Evolutionary conservation across 177 flowering plant genomes (phyloP).

Genomic region (Telopea speciosissima): DNA sequence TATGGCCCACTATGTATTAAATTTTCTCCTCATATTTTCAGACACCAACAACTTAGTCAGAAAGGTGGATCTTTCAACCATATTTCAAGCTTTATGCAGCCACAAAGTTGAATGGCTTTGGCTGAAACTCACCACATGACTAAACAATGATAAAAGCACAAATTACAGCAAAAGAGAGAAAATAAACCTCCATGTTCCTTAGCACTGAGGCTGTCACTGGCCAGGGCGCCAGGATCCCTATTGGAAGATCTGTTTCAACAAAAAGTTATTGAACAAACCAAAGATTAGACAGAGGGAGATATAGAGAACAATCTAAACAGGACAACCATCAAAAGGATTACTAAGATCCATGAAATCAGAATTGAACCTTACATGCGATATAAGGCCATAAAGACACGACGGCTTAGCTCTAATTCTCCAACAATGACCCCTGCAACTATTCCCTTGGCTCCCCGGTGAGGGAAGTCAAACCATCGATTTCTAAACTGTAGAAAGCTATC

Average conservation of each 20-base stretch:
- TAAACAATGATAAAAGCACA: too few species aligned
- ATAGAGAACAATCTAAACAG: background rate
- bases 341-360: slow-evolving; percentile 1
- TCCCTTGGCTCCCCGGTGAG: slow-evolving; percentile 70
- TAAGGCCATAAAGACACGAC: slow-evolving; percentile 83
- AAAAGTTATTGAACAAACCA: background rate
- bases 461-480: slow-evolving; percentile 97
- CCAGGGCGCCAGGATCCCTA: slow-evolving; percentile 70
- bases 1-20: too few species aligned
- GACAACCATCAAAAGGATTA: background rate
- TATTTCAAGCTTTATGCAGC: too few species aligned
- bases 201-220: slow-evolving; percentile 54
- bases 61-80: too few species aligned
- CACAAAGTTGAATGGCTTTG: too few species aligned
- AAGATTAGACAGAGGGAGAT: background rate
- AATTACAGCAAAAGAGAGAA: background rate
- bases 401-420: slow-evolving; percentile 79
- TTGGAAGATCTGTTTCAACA: slow-evolving; percentile 65
- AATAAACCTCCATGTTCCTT: slow-evolving; percentile 75
- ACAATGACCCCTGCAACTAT: slow-evolving; percentile 88
- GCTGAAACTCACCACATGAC: too few species aligned
- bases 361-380: slow-evolving; percentile 71
- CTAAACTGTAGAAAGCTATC: slow-evolving; percentile 88
- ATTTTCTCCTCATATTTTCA: too few species aligned
- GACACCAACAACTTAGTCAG: too few species aligned